phyloP scores from a whole-genome alignment of 2,329 filamentous ascomycete genomes.

The Didymella lethalis region DNA sequence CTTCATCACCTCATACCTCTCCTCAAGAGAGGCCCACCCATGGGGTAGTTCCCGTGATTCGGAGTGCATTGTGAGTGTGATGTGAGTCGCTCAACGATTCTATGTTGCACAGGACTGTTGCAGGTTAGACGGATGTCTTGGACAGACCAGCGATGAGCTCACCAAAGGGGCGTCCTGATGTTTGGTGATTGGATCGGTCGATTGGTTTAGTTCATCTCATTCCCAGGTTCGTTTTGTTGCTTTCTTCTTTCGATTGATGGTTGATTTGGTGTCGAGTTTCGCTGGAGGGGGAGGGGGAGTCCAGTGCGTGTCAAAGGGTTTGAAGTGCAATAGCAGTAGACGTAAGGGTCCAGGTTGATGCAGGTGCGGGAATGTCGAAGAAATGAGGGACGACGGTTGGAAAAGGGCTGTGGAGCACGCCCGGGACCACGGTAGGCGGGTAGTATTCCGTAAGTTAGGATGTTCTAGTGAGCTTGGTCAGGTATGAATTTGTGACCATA shows the following conservation, averaged over 20 bases:
- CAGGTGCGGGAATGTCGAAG: constrained; percentile 49
- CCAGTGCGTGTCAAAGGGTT: constrained; percentile 49
- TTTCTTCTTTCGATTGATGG: constrained; percentile 4
- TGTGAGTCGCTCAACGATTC: constrained; percentile 26
- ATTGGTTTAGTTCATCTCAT: constrained; percentile 47
- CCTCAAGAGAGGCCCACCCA: constrained; percentile 77
- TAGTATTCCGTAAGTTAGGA: constrained; percentile 50
- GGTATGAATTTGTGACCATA: constrained; percentile 52
- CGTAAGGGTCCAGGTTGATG: constrained; percentile 53
- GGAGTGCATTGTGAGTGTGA: constrained; percentile 70
- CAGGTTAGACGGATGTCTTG: constrained; percentile 24
- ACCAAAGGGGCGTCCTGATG: constrained; percentile 33
- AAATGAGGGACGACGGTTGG: constrained; percentile 53
- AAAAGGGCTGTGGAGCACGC: constrained; percentile 52
- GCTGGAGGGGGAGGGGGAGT: constrained; percentile 38
- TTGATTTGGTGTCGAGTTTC: constrained; percentile 31
- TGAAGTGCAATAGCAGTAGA: constrained; percentile 46
- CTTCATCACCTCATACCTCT: constrained; percentile 95
- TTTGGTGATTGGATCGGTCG: constrained; percentile 19
- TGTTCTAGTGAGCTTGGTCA: constrained; percentile 51
- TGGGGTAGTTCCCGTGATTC: constrained; percentile 74
- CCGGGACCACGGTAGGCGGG: constrained; percentile 54
- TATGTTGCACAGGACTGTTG: constrained; percentile 24
- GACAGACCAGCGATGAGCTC: constrained; percentile 15
- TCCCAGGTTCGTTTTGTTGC: constrained; percentile 15